phyloP scores from a whole-genome alignment of 371 early-diverging fungal species.

The Syncephalastrum monosporum region DNA sequence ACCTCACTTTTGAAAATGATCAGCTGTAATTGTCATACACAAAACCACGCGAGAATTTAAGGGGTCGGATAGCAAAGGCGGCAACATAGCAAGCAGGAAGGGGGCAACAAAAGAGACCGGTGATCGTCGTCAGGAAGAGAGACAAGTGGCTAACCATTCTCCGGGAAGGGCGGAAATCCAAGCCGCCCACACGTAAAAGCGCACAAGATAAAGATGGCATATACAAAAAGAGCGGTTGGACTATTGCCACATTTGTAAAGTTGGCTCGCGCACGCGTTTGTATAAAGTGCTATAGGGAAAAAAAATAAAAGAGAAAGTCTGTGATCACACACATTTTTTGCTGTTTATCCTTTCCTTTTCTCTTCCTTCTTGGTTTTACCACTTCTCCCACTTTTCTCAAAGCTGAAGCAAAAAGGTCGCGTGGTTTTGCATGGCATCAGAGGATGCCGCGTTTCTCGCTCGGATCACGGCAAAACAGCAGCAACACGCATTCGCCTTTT shows the following conservation, averaged over 20 bases:
- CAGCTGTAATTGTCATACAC: too few relatives aligned
- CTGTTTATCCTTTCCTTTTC: slow-evolving; percentile 3
- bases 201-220: slow-evolving; percentile 1
- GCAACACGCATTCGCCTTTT: not conserved
- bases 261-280: slow-evolving; percentile 4
- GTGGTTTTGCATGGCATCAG: slow-evolving; percentile 9
- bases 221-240: slow-evolving; percentile 1
- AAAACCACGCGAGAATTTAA: too few relatives aligned
- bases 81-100: not conserved
- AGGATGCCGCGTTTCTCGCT: slow-evolving; percentile 11
- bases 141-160: not conserved
- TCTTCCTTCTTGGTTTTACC: slow-evolving; percentile 1
- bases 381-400: slow-evolving; percentile 3
- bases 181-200: not conserved
- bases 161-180: not conserved
- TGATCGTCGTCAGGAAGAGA: not conserved
- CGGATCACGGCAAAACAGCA: slow-evolving; percentile 10
- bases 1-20: too few relatives aligned
- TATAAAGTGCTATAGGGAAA: slow-evolving; percentile 4
- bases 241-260: slow-evolving; percentile 10
- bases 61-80: too few relatives aligned
- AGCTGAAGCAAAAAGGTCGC: not conserved
- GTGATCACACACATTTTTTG: not conserved
- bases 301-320: slow-evolving; percentile 1
- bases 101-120: not conserved